These are phyloP conservation scores for Santalum album DNA, from an alignment of 164 flowering plant species.

Conservation along the genomic window DNA sequence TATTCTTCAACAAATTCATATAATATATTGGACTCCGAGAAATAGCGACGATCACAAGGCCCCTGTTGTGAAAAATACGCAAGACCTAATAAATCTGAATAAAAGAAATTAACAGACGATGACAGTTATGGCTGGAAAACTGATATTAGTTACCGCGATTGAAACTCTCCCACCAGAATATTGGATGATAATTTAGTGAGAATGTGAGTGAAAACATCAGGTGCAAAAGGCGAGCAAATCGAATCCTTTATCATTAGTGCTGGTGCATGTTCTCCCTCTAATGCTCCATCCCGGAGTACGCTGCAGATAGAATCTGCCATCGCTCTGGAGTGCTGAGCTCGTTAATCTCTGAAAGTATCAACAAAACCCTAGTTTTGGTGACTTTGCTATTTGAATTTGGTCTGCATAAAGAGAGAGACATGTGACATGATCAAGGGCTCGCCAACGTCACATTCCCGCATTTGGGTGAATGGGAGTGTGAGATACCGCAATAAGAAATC, in stretches of 20 bases:
- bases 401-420: no score
- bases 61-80: conserved; percentile 29
- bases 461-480: no score
- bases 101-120: background rate
- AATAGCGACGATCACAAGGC: conserved; percentile 60
- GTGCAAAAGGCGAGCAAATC: conserved; percentile 38
- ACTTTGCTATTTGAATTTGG: no score
- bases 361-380: no score
- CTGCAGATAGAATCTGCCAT: conserved; percentile 82
- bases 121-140: background rate
- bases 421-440: no score
- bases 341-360: no score
- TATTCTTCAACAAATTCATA: conserved; percentile 38
- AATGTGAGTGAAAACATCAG: conserved; percentile 47
- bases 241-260: conserved; percentile 76
- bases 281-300: conserved; percentile 66
- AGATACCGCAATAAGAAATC: no score
- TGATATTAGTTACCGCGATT: conserved; percentile 37
- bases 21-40: conserved; percentile 61
- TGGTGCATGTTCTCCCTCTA: conserved; percentile 83
- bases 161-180: conserved; percentile 56
- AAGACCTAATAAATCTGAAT: background rate
- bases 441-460: no score
- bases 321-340: conserved; percentile 5
- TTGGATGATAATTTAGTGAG: conserved; percentile 42